Percentiles rank a stretch among this genome's conserved stretches.
Evolutionary conservation across 2,329 filamentous ascomycete genomes (phyloP).

Genomic region (Colletotrichum sp.): DNA sequence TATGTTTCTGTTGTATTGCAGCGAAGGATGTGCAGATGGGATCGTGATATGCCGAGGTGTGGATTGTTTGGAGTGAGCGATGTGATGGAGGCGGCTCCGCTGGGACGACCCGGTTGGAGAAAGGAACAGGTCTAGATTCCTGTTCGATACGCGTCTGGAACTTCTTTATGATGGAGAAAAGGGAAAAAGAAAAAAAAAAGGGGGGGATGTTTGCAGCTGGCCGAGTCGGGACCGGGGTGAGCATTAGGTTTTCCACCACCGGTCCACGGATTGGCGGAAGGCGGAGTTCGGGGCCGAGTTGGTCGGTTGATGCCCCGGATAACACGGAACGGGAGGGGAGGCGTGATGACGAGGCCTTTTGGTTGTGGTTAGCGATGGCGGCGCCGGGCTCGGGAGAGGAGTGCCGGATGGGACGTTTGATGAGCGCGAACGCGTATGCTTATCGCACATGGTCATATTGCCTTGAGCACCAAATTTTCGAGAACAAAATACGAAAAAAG

Average conservation of each 20-base stretch:
- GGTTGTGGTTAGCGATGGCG: not conserved
- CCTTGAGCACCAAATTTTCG: too few relatives aligned
- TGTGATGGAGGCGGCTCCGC: not conserved
- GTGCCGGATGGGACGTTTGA: not conserved
- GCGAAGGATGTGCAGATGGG: not conserved
- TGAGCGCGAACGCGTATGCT: not conserved
- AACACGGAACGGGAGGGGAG: not conserved
- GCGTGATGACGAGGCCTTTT: not conserved
- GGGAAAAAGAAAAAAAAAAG: not conserved
- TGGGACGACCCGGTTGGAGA: not conserved
- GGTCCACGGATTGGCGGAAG: not conserved
- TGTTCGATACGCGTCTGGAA: not conserved
- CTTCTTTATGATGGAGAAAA: not conserved
- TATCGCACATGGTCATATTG: not conserved
- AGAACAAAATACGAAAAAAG: too few relatives aligned
- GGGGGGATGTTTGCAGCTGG: not conserved
- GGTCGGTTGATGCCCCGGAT: not conserved
- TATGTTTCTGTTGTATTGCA: not conserved
- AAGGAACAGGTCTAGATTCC: not conserved
- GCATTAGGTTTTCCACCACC: not conserved
- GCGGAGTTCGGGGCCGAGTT: not conserved
- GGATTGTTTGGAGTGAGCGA: not conserved
- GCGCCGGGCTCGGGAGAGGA: not conserved
- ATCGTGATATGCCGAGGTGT: not conserved
- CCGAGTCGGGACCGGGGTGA: not conserved